These are phyloP conservation scores for Podila horticola DNA, from an alignment of 192 early-diverging fungal genomes.

Conservation along the genomic window DNA sequence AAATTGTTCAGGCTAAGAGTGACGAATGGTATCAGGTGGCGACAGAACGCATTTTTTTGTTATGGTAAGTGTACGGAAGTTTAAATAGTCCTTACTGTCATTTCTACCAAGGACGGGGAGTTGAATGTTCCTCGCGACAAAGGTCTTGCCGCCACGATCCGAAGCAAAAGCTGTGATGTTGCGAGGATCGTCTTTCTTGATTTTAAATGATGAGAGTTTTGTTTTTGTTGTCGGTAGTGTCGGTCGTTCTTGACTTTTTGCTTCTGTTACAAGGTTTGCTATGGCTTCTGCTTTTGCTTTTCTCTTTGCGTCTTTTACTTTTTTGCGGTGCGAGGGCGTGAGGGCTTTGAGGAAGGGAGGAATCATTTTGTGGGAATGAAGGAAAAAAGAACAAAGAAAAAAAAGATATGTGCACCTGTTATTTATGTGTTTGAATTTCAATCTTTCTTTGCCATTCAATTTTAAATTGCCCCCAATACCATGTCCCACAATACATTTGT, in stretches of 20 bases:
- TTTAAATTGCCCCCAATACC: no score
- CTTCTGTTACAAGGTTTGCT: no score
- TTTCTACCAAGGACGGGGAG: constrained; percentile 24
- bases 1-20: no score
- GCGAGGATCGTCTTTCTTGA: neutral
- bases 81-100: constrained; percentile 18
- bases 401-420: neutral
- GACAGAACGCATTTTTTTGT: no score
- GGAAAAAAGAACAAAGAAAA: neutral
- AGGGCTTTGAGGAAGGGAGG: neutral
- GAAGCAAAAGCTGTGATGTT: constrained; percentile 29
- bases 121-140: constrained; percentile 18
- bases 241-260: no score
- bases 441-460: neutral
- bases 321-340: neutral
- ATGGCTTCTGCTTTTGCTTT: no score
- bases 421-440: neutral
- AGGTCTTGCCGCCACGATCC: constrained; percentile 14
- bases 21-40: no score
- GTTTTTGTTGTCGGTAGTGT: no score
- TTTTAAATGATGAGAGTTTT: neutral
- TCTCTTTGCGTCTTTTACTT: neutral
- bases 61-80: no score
- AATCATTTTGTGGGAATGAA: neutral
- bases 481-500: no score